These are phyloP conservation scores for Deakozyma indianensis DNA, from an alignment of 805 yeast species.

Conservation along the genomic window DNA sequence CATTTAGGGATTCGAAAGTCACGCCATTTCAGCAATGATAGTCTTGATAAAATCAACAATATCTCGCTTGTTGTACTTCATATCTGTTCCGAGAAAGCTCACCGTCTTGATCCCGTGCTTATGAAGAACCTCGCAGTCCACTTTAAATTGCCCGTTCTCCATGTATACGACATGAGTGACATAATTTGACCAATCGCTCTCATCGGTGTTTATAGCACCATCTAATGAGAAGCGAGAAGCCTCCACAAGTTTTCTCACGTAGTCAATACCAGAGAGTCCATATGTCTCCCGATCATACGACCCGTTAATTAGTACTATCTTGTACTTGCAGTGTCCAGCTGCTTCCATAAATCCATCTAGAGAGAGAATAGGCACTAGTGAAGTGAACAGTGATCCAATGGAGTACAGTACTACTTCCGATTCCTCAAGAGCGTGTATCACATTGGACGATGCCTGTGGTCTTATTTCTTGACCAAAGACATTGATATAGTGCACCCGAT, in stretches of 20 bases:
- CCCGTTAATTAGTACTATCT: constrained; percentile 58
- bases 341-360: constrained; percentile 61
- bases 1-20: neutral
- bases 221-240: constrained; percentile 18
- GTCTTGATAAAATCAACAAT: neutral
- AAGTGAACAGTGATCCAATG: constrained; percentile 82
- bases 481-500: constrained; percentile 62
- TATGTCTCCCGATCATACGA: constrained; percentile 65
- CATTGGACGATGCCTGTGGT: constrained; percentile 58
- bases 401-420: constrained; percentile 55
- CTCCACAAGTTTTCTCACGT: constrained; percentile 38
- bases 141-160: constrained; percentile 2
- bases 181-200: constrained; percentile 28
- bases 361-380: constrained; percentile 65
- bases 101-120: neutral
- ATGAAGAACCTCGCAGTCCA: neutral
- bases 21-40: neutral
- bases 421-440: constrained; percentile 31
- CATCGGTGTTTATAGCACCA: constrained; percentile 1
- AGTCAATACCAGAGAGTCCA: constrained; percentile 48
- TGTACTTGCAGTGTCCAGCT: constrained; percentile 22
- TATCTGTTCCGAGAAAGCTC: neutral
- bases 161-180: constrained; percentile 50
- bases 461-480: constrained; percentile 79
- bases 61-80: neutral